A percentile compares a stretch with the other conserved stretches of the same genome.
Conservation (phyloP, 2,329 filamentous ascomycete species). For the Colletotrichum theobromicola region DNA sequence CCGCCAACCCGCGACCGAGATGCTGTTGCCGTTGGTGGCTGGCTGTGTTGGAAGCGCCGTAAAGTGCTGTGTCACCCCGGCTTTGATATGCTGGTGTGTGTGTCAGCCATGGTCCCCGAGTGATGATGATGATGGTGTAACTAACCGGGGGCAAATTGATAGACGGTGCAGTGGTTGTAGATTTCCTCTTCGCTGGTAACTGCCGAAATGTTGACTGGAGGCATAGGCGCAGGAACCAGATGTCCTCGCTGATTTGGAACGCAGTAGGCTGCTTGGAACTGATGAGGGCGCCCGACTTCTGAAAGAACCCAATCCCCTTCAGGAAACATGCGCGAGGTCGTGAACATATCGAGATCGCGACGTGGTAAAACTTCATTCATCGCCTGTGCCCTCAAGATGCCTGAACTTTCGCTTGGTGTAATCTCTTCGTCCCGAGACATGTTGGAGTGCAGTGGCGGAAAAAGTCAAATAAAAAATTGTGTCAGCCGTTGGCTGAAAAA, state of each 20-base stretch:
- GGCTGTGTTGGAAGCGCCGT: neutral
- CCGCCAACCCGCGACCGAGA: neutral
- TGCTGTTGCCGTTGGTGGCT: neutral
- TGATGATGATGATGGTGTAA: neutral
- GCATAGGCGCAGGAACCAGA: constrained; percentile 6
- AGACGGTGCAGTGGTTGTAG: constrained; percentile 17
- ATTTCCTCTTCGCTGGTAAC: constrained; percentile 15
- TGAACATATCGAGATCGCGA: constrained; percentile 3
- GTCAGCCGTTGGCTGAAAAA: neutral
- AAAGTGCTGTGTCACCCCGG: neutral
- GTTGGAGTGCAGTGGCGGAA: neutral
- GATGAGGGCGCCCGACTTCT: constrained; percentile 1
- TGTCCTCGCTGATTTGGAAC: constrained; percentile 9
- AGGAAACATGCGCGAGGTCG: neutral
- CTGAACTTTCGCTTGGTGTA: neutral
- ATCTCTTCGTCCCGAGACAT: constrained; percentile 3
- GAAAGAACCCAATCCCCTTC: constrained; percentile 10
- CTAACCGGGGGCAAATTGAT: constrained; percentile 11
- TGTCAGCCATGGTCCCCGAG: neutral
- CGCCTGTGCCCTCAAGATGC: neutral
- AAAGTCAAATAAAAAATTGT: neutral
- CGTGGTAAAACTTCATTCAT: constrained; percentile 16
- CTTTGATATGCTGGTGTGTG: constrained; percentile 1
- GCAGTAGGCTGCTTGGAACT: constrained; percentile 14
- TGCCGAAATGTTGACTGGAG: constrained; percentile 10